A percentile compares a stretch with the other conserved stretches of the same genome.
phyloP scores from a whole-genome alignment of 208 protist genomes.

The Wallacemonas sp. region DNA sequence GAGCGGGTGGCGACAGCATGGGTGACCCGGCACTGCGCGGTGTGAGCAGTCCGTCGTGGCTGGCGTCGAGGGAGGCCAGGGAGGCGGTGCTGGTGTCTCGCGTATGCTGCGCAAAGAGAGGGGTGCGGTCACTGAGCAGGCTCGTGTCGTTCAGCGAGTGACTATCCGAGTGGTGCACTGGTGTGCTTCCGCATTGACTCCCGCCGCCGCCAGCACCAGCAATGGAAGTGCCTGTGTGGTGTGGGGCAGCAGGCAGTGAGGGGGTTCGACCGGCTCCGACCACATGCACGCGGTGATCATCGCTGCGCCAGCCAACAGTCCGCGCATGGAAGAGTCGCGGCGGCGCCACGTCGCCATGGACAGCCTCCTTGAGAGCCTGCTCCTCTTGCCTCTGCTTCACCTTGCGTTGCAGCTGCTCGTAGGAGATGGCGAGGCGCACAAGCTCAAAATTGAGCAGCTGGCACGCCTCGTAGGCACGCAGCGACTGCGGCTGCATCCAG shows the following conservation, averaged over 20 bases:
- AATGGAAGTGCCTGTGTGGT: too few relatives aligned
- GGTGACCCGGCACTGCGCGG: not conserved
- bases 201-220: too few relatives aligned
- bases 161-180: too few relatives aligned
- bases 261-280: too few relatives aligned
- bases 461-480: not conserved
- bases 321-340: too few relatives aligned
- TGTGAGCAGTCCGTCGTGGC: not conserved
- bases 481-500: not conserved
- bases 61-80: not conserved
- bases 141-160: not conserved
- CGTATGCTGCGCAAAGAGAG: not conserved
- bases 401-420: not conserved
- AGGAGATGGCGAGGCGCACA: not conserved
- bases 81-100: not conserved
- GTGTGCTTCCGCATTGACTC: too few relatives aligned
- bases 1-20: not conserved
- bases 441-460: not conserved
- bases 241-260: too few relatives aligned
- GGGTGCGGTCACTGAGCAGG: not conserved
- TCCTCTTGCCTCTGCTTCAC: too few relatives aligned
- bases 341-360: not conserved
- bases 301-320: too few relatives aligned
- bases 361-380: too few relatives aligned
- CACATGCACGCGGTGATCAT: too few relatives aligned